phyloP scores from a whole-genome alignment of 495 filamentous ascomycete species.

The Hypoxylon intermedium region DNA sequence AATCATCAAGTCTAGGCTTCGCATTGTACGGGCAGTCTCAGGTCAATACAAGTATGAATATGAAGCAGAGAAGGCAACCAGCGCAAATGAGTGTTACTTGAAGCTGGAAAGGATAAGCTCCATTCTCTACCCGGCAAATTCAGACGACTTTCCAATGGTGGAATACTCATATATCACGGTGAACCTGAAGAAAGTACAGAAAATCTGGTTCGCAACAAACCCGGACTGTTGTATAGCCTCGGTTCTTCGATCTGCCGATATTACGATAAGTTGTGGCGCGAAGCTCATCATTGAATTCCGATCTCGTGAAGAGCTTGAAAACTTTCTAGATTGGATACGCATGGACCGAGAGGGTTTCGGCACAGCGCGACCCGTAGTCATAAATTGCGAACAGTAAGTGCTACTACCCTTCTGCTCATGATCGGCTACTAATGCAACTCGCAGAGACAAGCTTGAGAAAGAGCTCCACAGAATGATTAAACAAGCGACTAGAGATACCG shows the following conservation, averaged over 20 bases:
- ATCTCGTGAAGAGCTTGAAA: slow-evolving; percentile 8
- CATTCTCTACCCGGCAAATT: slow-evolving; percentile 25
- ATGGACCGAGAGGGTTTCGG: not conserved
- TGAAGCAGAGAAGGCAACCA: slow-evolving; percentile 1
- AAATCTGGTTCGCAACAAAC: not conserved
- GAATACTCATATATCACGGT: slow-evolving; percentile 29
- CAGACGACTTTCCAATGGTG: slow-evolving; percentile 8
- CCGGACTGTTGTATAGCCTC: slow-evolving; percentile 13
- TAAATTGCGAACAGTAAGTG: slow-evolving; percentile 18
- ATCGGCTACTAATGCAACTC: slow-evolving; percentile 12
- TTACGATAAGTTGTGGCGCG: slow-evolving; percentile 7
- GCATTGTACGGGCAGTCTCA: slow-evolving; percentile 31
- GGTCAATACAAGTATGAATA: slow-evolving; percentile 37
- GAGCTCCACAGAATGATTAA: slow-evolving; percentile 16
- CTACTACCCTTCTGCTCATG: not conserved
- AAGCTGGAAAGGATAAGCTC: slow-evolving; percentile 19
- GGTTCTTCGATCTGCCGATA: not conserved
- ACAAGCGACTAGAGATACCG: slow-evolving; percentile 2
- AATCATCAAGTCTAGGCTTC: slow-evolving; percentile 23
- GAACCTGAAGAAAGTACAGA: slow-evolving; percentile 8
- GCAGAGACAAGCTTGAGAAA: slow-evolving; percentile 27
- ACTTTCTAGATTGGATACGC: slow-evolving; percentile 31
- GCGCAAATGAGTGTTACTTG: slow-evolving; percentile 25
- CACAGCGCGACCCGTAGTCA: not conserved
- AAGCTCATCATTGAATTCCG: slow-evolving; percentile 35